Conservation (phyloP, 2,329 filamentous ascomycete genomes). For the Coleophoma cylindrospora region DNA sequence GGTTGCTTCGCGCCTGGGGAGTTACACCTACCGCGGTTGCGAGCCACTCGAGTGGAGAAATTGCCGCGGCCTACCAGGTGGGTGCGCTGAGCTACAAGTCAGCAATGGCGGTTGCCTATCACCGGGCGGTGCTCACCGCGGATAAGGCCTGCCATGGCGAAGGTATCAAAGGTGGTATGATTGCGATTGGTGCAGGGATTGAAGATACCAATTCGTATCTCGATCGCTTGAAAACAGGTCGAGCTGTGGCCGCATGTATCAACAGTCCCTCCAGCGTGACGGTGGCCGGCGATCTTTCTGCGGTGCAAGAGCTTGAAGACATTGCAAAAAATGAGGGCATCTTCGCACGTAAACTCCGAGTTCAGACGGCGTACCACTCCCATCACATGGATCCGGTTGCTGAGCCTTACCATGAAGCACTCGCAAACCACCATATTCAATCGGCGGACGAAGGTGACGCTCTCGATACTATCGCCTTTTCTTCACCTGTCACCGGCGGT, state of each 20-base stretch:
- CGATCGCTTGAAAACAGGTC: constrained; percentile 3
- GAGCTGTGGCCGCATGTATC: constrained; percentile 26
- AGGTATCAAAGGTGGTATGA: constrained; percentile 39
- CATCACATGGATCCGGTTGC: constrained; percentile 26
- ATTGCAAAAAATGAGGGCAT: not conserved
- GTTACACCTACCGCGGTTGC: constrained; percentile 30
- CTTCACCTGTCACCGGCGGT: constrained; percentile 33
- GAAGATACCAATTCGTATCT: constrained; percentile 6
- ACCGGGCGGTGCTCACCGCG: constrained; percentile 24
- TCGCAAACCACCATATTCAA: not conserved
- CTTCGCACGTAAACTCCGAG: constrained; percentile 11
- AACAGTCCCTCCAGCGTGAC: constrained; percentile 22
- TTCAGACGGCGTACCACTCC: constrained; percentile 19
- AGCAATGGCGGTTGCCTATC: constrained; percentile 38
- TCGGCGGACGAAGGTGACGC: too few relatives aligned
- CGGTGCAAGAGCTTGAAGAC: constrained; percentile 1
- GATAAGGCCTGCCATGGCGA: constrained; percentile 2
- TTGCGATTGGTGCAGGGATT: constrained; percentile 38
- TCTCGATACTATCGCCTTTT: not conserved
- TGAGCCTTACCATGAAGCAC: constrained; percentile 14
- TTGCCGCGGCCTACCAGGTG: constrained; percentile 36
- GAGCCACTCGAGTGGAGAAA: constrained; percentile 41
- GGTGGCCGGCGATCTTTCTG: constrained; percentile 11
- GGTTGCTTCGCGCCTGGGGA: constrained; percentile 35
- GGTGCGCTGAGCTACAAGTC: constrained; percentile 23